Evolutionary conservation across 305 asterid genomes (phyloP), one percentile per base, ranked within the genome.

Genomic region (Fraxinus sp.): DNA sequence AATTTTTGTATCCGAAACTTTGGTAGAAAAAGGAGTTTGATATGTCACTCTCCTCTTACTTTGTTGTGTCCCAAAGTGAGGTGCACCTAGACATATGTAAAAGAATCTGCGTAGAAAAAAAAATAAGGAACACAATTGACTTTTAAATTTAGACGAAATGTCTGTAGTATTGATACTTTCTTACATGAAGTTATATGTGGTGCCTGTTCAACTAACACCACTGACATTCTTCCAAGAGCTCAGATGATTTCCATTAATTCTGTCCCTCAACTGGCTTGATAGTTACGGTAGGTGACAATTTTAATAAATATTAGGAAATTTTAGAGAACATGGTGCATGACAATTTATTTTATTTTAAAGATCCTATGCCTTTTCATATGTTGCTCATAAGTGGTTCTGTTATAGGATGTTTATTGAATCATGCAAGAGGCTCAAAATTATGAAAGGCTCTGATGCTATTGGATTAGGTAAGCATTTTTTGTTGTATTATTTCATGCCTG

Each of bases 361-460:
- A 49, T 44, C 35, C 30, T 35, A 30, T 26, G 39, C 14, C 39
- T 39, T 49, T 11, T 24, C 26, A 11, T 16, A 49, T 26, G 86
- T 76, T 59, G 7, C 81, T 79, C 44, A 80, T 73, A 35, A 72
- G 18, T 87, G 74, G 52, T 14, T 64, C n/a, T 83, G 44, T 76
- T 46, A 24, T 81, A 93, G 97, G 89, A 93, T 93, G 97, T 93
- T 93, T 85, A 92, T 88, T 49, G 92, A 90, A 76, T 89, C 97
- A n/a, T 93, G 97, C 95, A 92, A 88, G 90, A 90, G 94, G 91
- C 92, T 93, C 87, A 92, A 93, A 84, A 93, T 93, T 86, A 92
- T 93, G 95, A 93, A 93, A 84, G 97, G 97, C 36, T 86, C 95
- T 78, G 97, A 93, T 88, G 97, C 97, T 59, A 93, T 93, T 86